A percentile compares a stretch with the other conserved stretches of the same genome.
phyloP scores from a whole-genome alignment of 169 alveolate genomes.

The Plasmodium yoelii region DNA sequence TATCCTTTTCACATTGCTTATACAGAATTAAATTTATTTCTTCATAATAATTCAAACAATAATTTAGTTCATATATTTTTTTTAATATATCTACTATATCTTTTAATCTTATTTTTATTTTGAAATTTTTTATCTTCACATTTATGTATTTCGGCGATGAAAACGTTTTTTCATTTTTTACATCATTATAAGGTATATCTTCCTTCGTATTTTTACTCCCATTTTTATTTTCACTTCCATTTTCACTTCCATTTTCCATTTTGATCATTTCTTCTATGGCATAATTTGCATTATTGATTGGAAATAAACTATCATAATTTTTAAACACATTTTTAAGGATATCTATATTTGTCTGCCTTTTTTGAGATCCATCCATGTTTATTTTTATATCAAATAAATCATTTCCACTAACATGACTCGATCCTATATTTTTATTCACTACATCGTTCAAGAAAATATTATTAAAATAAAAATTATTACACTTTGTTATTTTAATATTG shows the following conservation, averaged over 20 bases:
- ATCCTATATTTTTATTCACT: no score
- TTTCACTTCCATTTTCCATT: no score
- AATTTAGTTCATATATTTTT: slow-evolving; percentile 12
- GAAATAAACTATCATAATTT: no score
- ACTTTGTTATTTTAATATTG: slow-evolving; percentile 10
- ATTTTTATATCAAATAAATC: no score
- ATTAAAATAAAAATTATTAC: not conserved
- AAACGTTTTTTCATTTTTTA: not conserved
- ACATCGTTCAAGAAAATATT: not conserved
- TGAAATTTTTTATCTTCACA: slow-evolving; percentile 15
- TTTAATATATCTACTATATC: slow-evolving; percentile 30
- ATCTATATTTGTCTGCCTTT: no score
- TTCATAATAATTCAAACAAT: slow-evolving; percentile 26
- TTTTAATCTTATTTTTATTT: slow-evolving; percentile 8
- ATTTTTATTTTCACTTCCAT: no score
- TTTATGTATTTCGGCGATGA: slow-evolving; percentile 16
- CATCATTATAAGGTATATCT: not conserved
- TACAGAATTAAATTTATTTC: slow-evolving; percentile 32
- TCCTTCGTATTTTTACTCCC: no score
- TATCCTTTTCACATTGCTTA: not conserved
- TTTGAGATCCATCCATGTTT: no score
- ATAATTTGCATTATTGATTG: no score
- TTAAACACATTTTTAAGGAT: no score
- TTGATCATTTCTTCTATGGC: no score
- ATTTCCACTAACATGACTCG: no score